Evolutionary conservation across 257 asterid species (phyloP).

Genomic region (Catharanthus roseus): DNA sequence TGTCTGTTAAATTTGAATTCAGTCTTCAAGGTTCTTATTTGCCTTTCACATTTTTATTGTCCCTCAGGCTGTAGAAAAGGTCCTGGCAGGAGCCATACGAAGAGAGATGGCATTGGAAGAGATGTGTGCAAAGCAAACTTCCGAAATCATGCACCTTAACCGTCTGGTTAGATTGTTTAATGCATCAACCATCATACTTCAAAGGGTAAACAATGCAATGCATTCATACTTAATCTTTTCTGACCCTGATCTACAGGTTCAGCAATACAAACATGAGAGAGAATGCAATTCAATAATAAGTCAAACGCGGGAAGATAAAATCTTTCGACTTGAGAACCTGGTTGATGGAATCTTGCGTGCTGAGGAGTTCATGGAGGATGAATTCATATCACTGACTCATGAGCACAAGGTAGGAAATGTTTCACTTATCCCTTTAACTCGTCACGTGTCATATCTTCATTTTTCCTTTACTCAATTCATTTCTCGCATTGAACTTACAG

Average conservation of each 20-base stretch:
- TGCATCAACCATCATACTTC: neutral
- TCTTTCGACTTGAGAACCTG: conserved; percentile 88
- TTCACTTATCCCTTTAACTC: conserved; percentile 12
- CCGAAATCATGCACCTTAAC: conserved; percentile 82
- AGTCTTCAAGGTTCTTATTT: conserved; percentile 22
- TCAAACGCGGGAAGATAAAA: conserved; percentile 94
- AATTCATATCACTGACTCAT: conserved; percentile 55
- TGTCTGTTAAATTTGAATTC: conserved; percentile 15
- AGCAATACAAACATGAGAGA: conserved; percentile 97
- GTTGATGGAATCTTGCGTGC: conserved; percentile 88
- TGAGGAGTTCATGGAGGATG: conserved; percentile 89
- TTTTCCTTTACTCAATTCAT: conserved; percentile 14
- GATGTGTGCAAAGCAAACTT: conserved; percentile 63
- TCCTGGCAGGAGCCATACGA: conserved; percentile 93
- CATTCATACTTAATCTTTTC: conserved; percentile 17
- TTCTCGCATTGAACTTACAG: conserved; percentile 41
- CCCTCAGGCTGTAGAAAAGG: conserved; percentile 90
- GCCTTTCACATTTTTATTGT: conserved; percentile 18
- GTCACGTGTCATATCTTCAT: conserved; percentile 8
- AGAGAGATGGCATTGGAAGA: conserved; percentile 99
- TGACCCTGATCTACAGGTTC: conserved; percentile 48
- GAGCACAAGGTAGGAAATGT: conserved; percentile 64
- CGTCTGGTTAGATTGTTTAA: conserved; percentile 59
- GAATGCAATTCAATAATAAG: conserved; percentile 82
- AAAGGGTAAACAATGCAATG: neutral